phyloP scores from a whole-genome alignment of 345 rosid species.

The Eucalyptus erythrocorys region DNA sequence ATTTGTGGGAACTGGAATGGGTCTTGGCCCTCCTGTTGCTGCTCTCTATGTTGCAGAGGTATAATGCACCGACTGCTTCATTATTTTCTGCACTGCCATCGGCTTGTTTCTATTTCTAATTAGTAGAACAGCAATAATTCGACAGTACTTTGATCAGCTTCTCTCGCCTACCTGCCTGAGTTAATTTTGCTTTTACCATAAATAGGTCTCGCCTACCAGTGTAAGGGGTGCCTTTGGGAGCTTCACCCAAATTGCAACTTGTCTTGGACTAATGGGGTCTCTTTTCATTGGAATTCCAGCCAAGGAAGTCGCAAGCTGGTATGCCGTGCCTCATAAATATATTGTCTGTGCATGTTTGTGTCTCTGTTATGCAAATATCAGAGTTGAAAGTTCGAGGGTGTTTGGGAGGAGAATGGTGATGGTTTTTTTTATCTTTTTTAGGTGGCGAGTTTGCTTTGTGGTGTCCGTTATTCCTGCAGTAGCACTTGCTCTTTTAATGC shows the following conservation, averaged over 20 bases:
- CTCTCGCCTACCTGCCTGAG: neutral
- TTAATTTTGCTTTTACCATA: neutral
- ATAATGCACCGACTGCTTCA: slow-evolving; percentile 3
- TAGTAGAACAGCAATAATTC: neutral
- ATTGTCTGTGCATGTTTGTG: neutral
- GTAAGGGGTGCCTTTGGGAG: slow-evolving; percentile 94
- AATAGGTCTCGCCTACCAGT: slow-evolving; percentile 77
- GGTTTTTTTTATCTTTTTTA: neutral
- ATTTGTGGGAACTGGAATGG: slow-evolving; percentile 91
- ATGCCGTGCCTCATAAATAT: slow-evolving; percentile 7
- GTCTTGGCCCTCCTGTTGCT: slow-evolving; percentile 84
- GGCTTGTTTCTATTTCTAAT: neutral
- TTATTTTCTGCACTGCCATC: neutral
- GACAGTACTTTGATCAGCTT: neutral
- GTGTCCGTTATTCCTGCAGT: slow-evolving; percentile 65
- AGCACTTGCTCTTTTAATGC: slow-evolving; percentile 55
- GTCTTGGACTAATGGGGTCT: slow-evolving; percentile 72
- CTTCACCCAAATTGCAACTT: slow-evolving; percentile 70
- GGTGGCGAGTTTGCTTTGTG: slow-evolving; percentile 97
- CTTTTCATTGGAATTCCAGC: slow-evolving; percentile 73
- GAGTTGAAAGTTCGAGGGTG: neutral
- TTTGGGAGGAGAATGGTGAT: neutral
- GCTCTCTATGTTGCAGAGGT: slow-evolving; percentile 97
- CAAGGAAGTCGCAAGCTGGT: slow-evolving; percentile 66
- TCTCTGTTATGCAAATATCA: neutral